Evolutionary conservation across 129 eudicot genomes (phyloP), one percentile per base, ranked within the genome.

Genomic region (Erigeron canadensis): DNA sequence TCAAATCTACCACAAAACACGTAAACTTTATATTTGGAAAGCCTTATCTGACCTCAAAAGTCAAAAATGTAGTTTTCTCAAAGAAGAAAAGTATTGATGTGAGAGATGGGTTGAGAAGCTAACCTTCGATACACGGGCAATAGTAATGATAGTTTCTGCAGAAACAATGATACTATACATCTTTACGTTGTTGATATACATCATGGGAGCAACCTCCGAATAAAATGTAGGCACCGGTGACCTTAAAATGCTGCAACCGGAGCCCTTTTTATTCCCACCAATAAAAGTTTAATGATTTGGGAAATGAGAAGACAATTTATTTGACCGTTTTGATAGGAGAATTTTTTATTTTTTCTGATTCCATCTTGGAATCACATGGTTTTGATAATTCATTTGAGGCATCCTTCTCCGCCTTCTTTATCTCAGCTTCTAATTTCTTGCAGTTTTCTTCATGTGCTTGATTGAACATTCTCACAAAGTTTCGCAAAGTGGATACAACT

Each of bases 381-480:
- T 82, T 86, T 42, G 48, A 53, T 79, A 69, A 65, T 62, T 80
- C 86, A 17, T 53, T 83, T 28, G 65, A 59, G 83, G 88, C 75
- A 84, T 89, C 84, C 48, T 58, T 71, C 67, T 72, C 77, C 10
- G 77, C 77, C 45, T 76, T 67, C 83, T 86, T 90, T 56, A 62
- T 91, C 75, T 88, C 96, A 7, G 83, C 69, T 77, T 91, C 97
- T 57, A 76, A 55, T 69, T 88, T 88, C 86, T 91, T 91, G 80
- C 78, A 62, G 62, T 91, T 91, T 59, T 88, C 97, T 17, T 88
- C 90, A 11, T 86, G 88, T 57, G 97, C 85, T 82, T 75, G 74
- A 73, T 76, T 82, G 77, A 91, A 88, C 90, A 79, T 79, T 74
- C 88, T 79, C 83, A 85, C 86, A 66, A 91, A 91, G 81, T 86